A percentile compares a stretch with the other conserved stretches of the same genome.
phyloP scores from a whole-genome alignment of 768 basidiomycete species.

The Postia placenta region DNA sequence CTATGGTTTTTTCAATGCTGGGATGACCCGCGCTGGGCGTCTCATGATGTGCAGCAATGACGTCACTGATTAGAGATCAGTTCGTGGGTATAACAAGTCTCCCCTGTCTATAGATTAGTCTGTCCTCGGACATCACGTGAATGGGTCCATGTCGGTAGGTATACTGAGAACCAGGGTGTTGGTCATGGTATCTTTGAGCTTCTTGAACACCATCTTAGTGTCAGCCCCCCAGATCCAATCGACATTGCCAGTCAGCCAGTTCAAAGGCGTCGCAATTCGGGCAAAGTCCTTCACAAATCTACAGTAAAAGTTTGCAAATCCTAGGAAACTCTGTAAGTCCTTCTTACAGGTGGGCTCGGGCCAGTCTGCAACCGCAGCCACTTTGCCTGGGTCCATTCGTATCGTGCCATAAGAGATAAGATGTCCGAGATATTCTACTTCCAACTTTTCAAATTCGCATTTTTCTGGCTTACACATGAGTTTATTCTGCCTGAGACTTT shows the following conservation, averaged over 20 bases:
- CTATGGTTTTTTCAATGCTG: constrained; percentile 28
- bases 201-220: neutral
- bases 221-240: neutral
- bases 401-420: constrained; percentile 16
- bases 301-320: constrained; percentile 26
- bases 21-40: constrained; percentile 33
- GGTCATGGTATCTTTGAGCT: neutral
- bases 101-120: constrained; percentile 16
- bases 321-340: constrained; percentile 22
- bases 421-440: constrained; percentile 25
- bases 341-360: constrained; percentile 16
- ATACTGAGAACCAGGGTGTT: neutral
- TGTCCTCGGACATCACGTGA: constrained; percentile 19
- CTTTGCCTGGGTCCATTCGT: constrained; percentile 27
- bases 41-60: constrained; percentile 32
- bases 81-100: constrained; percentile 13
- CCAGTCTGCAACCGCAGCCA: constrained; percentile 25
- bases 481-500: constrained; percentile 24
- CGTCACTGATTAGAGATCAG: constrained; percentile 27
- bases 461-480: constrained; percentile 32
- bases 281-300: constrained; percentile 24
- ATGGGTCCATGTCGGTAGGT: neutral
- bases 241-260: constrained; percentile 21
- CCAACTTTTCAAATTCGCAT: constrained; percentile 22
- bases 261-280: constrained; percentile 26